Conservation (phyloP, 306 rosid species). For the Vicia faba region DNA sequence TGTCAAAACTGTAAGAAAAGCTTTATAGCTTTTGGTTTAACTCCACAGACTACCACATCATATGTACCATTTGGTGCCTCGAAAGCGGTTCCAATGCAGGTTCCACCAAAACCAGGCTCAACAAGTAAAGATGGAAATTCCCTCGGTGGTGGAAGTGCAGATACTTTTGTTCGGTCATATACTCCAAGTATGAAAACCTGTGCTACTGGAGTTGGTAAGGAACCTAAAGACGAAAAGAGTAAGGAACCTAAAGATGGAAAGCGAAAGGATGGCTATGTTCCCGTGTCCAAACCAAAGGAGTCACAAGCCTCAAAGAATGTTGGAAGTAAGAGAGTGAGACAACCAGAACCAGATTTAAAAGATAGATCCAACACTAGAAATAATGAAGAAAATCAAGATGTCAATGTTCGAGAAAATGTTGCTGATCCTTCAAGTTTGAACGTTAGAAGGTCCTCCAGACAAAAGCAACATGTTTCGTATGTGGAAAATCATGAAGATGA, state of each 20-base stretch:
- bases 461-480: slow-evolving; percentile 51
- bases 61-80: slow-evolving; percentile 18
- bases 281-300: slow-evolving; percentile 39
- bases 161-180: neutral
- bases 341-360: slow-evolving; percentile 40
- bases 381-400: slow-evolving; percentile 29
- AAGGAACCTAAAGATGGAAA: slow-evolving; percentile 40
- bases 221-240: slow-evolving; percentile 37
- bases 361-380: slow-evolving; percentile 39
- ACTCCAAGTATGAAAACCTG: slow-evolving; percentile 39
- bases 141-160: neutral
- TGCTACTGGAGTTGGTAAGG: slow-evolving; percentile 41
- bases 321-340: slow-evolving; percentile 59
- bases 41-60: slow-evolving; percentile 31
- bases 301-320: slow-evolving; percentile 40
- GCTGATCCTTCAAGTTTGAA: slow-evolving; percentile 41
- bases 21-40: slow-evolving; percentile 41
- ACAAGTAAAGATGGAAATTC: slow-evolving; percentile 31
- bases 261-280: slow-evolving; percentile 39
- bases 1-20: slow-evolving; percentile 59
- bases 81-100: slow-evolving; percentile 33
- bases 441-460: slow-evolving; percentile 64
- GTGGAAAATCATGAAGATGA: slow-evolving; percentile 43
- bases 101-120: slow-evolving; percentile 26
- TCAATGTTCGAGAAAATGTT: slow-evolving; percentile 37